These are phyloP conservation scores for Fraxinus ornus DNA, from an alignment of 305 asterid genomes.

Conservation along the genomic window DNA sequence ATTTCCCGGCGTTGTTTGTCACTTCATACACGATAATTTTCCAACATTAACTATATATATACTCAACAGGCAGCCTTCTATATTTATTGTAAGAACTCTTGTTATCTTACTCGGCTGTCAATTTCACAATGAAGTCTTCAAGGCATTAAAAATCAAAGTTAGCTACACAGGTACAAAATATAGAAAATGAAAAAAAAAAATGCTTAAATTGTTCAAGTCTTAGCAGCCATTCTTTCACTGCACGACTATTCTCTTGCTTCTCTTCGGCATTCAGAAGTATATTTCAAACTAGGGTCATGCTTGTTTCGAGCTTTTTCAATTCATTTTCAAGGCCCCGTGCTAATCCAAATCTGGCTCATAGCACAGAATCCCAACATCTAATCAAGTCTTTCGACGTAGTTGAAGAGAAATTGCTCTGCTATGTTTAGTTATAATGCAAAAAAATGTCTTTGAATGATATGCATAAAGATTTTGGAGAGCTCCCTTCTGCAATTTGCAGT, in stretches of 20 bases:
- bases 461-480: not conserved
- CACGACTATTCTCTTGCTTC: not conserved
- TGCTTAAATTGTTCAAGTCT: not conserved
- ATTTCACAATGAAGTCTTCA: not conserved
- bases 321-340: not conserved
- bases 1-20: too few relatives aligned
- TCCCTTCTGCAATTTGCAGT: not conserved
- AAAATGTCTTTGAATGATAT: not conserved
- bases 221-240: not conserved
- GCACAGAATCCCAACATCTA: not conserved
- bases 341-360: not conserved
- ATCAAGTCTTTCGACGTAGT: not conserved
- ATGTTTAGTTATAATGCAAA: not conserved
- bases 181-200: not conserved
- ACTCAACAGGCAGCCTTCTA: not conserved
- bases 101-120: not conserved
- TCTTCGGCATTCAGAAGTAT: not conserved
- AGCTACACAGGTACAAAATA: not conserved
- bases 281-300: not conserved
- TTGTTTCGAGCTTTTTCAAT: not conserved
- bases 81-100: not conserved
- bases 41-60: too few relatives aligned
- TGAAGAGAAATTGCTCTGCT: not conserved
- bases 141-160: not conserved
- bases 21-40: too few relatives aligned